Evolutionary conservation across 208 protist species (phyloP).

Genomic region (Trypanosoma grayi): DNA sequence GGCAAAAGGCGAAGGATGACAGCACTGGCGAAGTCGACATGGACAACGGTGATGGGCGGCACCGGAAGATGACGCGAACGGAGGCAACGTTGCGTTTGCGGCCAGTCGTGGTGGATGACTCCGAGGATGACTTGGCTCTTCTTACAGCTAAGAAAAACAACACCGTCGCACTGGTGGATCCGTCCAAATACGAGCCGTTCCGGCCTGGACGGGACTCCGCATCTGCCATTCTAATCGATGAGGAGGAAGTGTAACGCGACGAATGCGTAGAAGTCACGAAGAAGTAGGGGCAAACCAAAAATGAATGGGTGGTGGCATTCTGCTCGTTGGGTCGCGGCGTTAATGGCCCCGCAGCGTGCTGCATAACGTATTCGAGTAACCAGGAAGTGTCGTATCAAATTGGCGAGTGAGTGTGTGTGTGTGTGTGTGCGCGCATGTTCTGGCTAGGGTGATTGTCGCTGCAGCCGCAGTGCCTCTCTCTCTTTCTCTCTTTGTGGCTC

Average conservation of each 20-base stretch:
- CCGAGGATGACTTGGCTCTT: slow-evolving; percentile 16
- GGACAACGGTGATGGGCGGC: background rate
- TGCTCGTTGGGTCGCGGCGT: too few species aligned
- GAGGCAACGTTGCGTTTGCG: background rate
- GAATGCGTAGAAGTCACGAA: too few species aligned
- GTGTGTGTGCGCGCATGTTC: too few species aligned
- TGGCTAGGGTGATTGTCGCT: too few species aligned
- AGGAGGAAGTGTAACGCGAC: slow-evolving; percentile 6
- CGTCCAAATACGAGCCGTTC: slow-evolving; percentile 24
- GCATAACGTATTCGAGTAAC: too few species aligned
- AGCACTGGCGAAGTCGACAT: background rate
- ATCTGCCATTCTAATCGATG: slow-evolving; percentile 29
- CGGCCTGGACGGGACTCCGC: slow-evolving; percentile 16
- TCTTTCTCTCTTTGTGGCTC: too few species aligned
- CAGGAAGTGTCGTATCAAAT: too few species aligned
- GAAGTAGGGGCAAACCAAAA: too few species aligned
- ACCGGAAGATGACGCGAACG: background rate
- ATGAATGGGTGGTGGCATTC: too few species aligned
- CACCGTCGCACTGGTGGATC: slow-evolving; percentile 5
- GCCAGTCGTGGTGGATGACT: background rate
- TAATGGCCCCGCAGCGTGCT: too few species aligned
- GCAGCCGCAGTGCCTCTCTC: too few species aligned
- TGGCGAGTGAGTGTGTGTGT: too few species aligned
- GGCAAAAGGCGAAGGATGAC: background rate
- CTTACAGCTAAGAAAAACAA: background rate